Base-by-base conservation (phyloP, 1,284 basidiomycete genomes). In the Cutaneotrichosporon mucoides region DNA sequence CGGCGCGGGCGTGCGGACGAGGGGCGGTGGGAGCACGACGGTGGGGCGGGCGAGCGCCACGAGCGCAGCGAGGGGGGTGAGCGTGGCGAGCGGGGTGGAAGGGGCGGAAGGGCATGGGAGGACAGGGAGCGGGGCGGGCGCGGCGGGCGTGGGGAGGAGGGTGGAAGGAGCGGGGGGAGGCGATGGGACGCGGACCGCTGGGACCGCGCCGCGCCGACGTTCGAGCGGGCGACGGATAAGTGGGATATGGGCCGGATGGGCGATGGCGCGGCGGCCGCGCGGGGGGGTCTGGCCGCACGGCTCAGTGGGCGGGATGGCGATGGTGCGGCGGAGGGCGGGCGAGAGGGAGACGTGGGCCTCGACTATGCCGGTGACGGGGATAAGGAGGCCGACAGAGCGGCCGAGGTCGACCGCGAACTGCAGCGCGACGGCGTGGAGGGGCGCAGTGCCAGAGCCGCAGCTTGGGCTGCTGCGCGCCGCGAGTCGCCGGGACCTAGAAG, bases 371-470 rank as follows among this genome's bases (percentile, higher is more conserved):
- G n/a, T 7, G 62, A 71, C 37, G 41, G 73, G 67, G 51, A 77
- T 66, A 60, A 81, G 75, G 24, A 24, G n/a, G 79, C 68, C 57
- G 79, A 42, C 33, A 42, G 56, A 12, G 40, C 37, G 33, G 33
- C 16, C 56, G 41, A 61, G 62, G 47, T 47, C 3, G 53, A 24
- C 16, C 53, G 53, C 13, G 53, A 55, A 12, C 36, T 35, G 5
- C 63, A 37, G 15, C n/a, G 51, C 5, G 57, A 62, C 9, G 54
- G 49, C 9, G 60, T 53, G 15, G 55, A 59, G 8, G 60, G 59
- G 8, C 57, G 53, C 10, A 47, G 33, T 11, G 52, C 53, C 9
- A 35, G 62, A 2, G 50, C 56, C 3, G 41, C 44, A 6, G 55
- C 59, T 33, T 53, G 54, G 55, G 15, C 45, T 1, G 40, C 53